Percentiles rank a stretch among this genome's conserved stretches.
Evolutionary conservation across 768 basidiomycete species (phyloP).

Genomic region (Boletus sp.): DNA sequence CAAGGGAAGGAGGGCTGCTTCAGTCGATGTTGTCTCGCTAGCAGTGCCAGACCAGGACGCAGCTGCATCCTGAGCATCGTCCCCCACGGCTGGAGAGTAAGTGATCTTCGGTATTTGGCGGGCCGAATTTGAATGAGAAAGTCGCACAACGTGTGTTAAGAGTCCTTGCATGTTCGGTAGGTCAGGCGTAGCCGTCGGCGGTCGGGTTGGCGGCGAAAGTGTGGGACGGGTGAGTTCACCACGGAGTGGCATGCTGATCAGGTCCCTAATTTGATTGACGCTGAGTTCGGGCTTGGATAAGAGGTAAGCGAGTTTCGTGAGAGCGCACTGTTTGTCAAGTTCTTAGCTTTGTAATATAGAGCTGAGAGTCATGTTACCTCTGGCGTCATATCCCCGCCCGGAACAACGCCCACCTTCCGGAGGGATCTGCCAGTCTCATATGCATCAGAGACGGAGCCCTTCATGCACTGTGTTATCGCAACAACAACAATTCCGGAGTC

Average conservation of each 20-base stretch:
- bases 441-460: conserved; percentile 80
- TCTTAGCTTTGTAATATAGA: neutral
- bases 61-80: conserved; percentile 40
- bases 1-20: conserved; percentile 71
- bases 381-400: conserved; percentile 94
- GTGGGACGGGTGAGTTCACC: conserved; percentile 77
- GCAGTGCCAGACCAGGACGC: conserved; percentile 81
- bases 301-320: conserved; percentile 87
- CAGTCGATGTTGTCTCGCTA: conserved; percentile 67
- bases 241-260: conserved; percentile 77
- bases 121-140: conserved; percentile 48
- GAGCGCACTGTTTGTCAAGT: conserved; percentile 62
- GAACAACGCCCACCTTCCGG: conserved; percentile 70
- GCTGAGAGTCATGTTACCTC: conserved; percentile 51
- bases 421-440: conserved; percentile 79
- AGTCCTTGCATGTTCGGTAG: conserved; percentile 63
- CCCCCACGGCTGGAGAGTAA: conserved; percentile 33
- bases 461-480: conserved; percentile 87
- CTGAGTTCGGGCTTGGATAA: conserved; percentile 82
- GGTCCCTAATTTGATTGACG: conserved; percentile 62
- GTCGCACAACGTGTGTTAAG: conserved; percentile 65
- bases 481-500: conserved; percentile 84
- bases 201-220: conserved; percentile 42
- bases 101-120: conserved; percentile 37
- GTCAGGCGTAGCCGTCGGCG: conserved; percentile 39